Base-by-base conservation (phyloP, 495 filamentous ascomycete genomes). In the Neurospora tetraspora region DNA sequence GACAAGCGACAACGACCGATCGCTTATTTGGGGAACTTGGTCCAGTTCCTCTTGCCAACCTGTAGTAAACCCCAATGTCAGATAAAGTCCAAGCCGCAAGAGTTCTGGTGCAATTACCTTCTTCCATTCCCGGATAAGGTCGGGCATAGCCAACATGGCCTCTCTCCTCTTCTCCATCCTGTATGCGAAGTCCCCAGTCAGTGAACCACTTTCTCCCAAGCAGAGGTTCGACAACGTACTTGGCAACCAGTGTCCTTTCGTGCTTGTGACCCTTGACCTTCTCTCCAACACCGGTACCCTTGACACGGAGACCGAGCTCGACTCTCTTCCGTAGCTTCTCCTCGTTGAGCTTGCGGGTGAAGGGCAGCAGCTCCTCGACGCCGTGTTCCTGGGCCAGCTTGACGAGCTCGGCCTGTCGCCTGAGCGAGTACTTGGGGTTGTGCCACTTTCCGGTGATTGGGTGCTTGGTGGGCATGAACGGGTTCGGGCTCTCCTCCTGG, bases 71-170 rank as follows among this genome's bases (percentile, higher is more conserved):
- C 73, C 78, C 18, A 78, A 73, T 34, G 71, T 73, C 43, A 53
- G 45, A 43, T 39, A 31, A 3, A 3, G 20, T 59, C 20, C 34
- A 18, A 71, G 5, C 20, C 8, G 42, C 3, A 53, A 70, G 34
- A n/a, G 7, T 11, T 20, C 10, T 0, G 6, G 45, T 53, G 12
- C 7, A 68, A 59, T 70, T 81, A 96, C 94, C 91, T 93, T 90
- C 84, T 97, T 96, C 96, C 96, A 99, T 82, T 91, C 85, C 81
- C 91, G 86, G 76, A 99, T 90, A 84, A 97, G 88, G 77, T 90
- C 86, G 74, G 94, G 93, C 96, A 99, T 99, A 72, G 88, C 90
- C 84, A 93, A 79, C 94, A 99, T 98, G 70, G 96, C 96, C 82
- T 92, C 86, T 86, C 90, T 91, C 80, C 94, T 88, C 84, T 91